phyloP scores from a whole-genome alignment of 495 filamentous ascomycete genomes.

The Patellaria atrata region DNA sequence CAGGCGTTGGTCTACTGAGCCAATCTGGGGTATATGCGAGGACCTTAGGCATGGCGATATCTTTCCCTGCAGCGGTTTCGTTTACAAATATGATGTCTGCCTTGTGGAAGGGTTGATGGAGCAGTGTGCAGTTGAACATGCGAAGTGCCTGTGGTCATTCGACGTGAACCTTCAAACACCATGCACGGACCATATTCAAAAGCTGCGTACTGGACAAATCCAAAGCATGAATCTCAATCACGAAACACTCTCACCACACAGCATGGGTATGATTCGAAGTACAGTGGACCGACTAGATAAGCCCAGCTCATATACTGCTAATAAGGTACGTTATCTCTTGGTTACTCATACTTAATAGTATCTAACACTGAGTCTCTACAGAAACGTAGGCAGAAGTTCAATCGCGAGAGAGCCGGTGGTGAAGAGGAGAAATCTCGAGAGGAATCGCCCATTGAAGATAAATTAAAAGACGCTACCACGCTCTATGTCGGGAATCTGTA shows the following conservation, averaged over 20 bases:
- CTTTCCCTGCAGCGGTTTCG: slow-evolving; percentile 13
- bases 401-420: slow-evolving; percentile 42
- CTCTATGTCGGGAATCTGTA: slow-evolving; percentile 97
- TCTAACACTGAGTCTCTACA: slow-evolving; percentile 22
- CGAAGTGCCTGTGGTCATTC: no score
- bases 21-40: slow-evolving; percentile 69
- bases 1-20: slow-evolving; percentile 61
- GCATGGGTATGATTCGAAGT: slow-evolving; percentile 33
- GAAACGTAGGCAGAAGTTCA: slow-evolving; percentile 54
- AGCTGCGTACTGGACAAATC: no score
- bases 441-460: slow-evolving; percentile 41
- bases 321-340: slow-evolving; percentile 41
- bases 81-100: no score
- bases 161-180: no score
- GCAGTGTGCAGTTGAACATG: no score
- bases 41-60: slow-evolving; percentile 72
- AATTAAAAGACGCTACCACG: slow-evolving; percentile 74
- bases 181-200: no score
- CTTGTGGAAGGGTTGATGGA: no score
- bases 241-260: no score
- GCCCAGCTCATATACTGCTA: slow-evolving; percentile 75
- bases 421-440: slow-evolving; percentile 33
- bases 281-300: slow-evolving; percentile 81
- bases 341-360: neutral
- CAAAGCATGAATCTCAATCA: no score